Base-by-base conservation (phyloP, 176 grass and related monocot species). In the Tuctoria greenei region DNA sequence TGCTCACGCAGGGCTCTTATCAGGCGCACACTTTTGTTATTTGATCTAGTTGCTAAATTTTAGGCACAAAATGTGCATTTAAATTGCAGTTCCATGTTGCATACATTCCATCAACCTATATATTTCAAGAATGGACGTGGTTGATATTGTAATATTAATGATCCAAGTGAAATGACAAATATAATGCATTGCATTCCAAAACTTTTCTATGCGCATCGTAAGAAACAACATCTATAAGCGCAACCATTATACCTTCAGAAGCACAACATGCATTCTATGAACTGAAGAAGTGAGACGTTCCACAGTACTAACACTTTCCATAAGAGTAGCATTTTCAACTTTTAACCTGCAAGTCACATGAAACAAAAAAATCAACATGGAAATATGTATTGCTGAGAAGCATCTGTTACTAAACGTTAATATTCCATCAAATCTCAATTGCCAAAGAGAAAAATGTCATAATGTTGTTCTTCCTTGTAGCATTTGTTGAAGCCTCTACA, bases 261-360 rank as follows among this genome's bases (percentile, higher is more conserved):
- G 95, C 60, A 87, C 75, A 87, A 76, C 62, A 79, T 88, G 95
- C 79, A 98, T 82, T 61, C 91, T 88, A 47, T 76, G 95, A 69
- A 98, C 72, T 26, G 85, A 92, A 76, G 84, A 90, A 68, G 82
- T 94, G 45, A 98, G 84, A 66, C 69, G 86, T 77, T 94, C 91
- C 84, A 98, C 71, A 71, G 84, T 93, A 58, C 84, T 82, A 69
- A 94, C 74, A 79, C 84, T 84, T 76, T 98, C 91, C 63, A 86
- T 75, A 74, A 98, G 84, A 58, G 87, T 80, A 47, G 89, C 86
- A 74, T 98, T 93, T 84, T 94, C 95, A 46, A 94, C 65, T 92
- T 91, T 94, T 58, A 92, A 63, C 76, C 95, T 98, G 86, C 57
- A 76, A 69, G 60, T 76, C 31, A 49, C 65, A 84, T 36, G 54